Evolutionary conservation across 1,284 basidiomycete species (phyloP).

Genomic region (Heterobasidion occidentale): DNA sequence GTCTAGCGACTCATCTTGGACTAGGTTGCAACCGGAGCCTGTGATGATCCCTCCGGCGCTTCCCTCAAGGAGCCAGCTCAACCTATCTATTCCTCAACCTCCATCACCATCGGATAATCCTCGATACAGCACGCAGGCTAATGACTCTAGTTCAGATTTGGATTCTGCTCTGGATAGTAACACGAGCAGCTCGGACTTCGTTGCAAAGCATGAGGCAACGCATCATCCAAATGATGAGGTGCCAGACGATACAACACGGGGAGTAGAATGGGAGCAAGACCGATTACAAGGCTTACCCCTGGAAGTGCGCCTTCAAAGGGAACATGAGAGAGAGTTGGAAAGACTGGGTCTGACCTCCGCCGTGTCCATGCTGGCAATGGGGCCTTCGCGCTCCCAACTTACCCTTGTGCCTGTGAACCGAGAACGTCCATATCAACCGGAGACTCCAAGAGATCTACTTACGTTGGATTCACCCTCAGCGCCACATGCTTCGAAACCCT

Average conservation of each 20-base stretch:
- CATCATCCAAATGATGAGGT: no score
- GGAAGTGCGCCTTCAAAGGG: constrained; percentile 19
- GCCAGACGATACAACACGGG: neutral
- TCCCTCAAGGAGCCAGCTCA: constrained; percentile 3
- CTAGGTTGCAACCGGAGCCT: neutral
- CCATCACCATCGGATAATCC: constrained; percentile 3
- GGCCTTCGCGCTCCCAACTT: constrained; percentile 9
- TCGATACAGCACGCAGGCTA: constrained; percentile 12
- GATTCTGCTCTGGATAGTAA: constrained; percentile 7
- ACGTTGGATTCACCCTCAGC: neutral
- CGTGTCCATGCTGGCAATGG: constrained; percentile 3
- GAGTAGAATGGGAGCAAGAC: constrained; percentile 24
- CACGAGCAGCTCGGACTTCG: constrained; percentile 17
- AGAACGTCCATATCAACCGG: neutral
- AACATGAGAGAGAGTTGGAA: constrained; percentile 16
- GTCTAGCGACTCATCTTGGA: neutral
- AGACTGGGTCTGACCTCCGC: constrained; percentile 8
- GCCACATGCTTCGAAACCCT: neutral
- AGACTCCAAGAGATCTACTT: neutral
- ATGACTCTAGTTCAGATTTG: constrained; percentile 7
- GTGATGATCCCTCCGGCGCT: neutral
- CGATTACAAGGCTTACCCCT: constrained; percentile 18
- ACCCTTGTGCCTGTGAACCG: constrained; percentile 4
- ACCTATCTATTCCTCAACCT: constrained; percentile 6
- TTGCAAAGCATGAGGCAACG: constrained; percentile 11